Evolutionary conservation across 2,329 filamentous ascomycete species (phyloP).

Genomic region (Calonectria fujianensis): DNA sequence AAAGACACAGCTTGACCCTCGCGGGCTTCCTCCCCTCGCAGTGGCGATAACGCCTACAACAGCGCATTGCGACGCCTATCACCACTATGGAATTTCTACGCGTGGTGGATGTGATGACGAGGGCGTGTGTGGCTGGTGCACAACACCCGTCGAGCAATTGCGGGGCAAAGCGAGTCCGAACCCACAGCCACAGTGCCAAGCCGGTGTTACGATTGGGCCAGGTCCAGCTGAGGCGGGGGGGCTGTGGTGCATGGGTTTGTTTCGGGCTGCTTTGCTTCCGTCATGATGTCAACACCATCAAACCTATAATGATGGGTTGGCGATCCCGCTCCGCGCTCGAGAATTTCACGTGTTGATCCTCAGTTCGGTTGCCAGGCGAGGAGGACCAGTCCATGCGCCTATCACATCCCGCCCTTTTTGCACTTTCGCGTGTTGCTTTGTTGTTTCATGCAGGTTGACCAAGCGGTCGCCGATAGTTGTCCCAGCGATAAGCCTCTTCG

Average conservation of each 20-base stretch:
- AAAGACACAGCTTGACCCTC: neutral
- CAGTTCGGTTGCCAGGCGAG: slow-evolving; percentile 9
- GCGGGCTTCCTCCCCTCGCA: neutral
- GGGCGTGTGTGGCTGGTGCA: slow-evolving; percentile 18
- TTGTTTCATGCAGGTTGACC: slow-evolving; percentile 27
- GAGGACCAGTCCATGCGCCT: neutral
- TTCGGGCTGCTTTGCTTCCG: neutral
- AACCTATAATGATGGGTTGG: slow-evolving; percentile 1
- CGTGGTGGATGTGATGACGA: slow-evolving; percentile 28
- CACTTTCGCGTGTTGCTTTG: slow-evolving; percentile 14
- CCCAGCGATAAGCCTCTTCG: neutral
- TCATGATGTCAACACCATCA: slow-evolving; percentile 17
- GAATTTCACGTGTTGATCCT: slow-evolving; percentile 16
- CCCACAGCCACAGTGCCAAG: slow-evolving; percentile 20
- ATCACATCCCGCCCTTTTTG: neutral
- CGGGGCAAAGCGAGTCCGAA: slow-evolving; percentile 5
- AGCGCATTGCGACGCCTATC: neutral
- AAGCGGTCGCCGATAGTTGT: neutral
- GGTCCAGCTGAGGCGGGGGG: neutral
- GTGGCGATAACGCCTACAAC: neutral
- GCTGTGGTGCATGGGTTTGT: slow-evolving; percentile 20
- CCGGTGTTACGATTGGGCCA: neutral
- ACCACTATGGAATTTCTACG: neutral
- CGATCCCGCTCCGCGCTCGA: slow-evolving; percentile 10
- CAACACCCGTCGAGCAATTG: neutral